Evolutionary conservation across 306 rosid genomes (phyloP).

Genomic region (Begonia fuchsioides): DNA sequence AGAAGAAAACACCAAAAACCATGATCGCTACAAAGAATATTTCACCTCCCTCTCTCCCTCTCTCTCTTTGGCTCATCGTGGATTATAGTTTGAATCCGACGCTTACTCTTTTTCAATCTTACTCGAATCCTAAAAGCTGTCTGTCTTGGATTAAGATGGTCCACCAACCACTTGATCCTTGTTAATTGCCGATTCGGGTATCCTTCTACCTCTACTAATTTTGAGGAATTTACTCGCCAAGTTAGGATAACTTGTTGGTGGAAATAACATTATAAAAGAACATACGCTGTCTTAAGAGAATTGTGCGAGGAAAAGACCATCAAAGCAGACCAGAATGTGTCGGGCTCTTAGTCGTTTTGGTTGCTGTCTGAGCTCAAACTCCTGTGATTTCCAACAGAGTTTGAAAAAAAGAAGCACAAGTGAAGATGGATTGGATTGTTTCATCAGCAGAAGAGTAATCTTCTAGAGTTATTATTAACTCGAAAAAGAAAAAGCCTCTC

Average conservation of each 20-base stretch:
- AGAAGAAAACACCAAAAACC: conserved; percentile 47
- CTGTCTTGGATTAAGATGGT: conserved; percentile 56
- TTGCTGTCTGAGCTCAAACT: conserved; percentile 32
- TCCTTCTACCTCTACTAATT: too few relatives aligned
- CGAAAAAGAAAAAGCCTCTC: background rate
- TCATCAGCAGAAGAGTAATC: conserved; percentile 8
- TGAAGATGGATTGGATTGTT: background rate
- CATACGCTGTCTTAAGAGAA: background rate
- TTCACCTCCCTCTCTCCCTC: conserved; percentile 9
- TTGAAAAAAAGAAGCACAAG: background rate
- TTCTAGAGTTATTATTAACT: background rate
- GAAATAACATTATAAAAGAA: background rate
- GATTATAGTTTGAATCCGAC: conserved; percentile 16
- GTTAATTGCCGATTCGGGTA: too few relatives aligned
- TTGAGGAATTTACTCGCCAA: too few relatives aligned
- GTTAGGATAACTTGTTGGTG: too few relatives aligned
- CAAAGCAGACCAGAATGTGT: conserved; percentile 23
- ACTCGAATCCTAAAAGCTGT: conserved; percentile 23
- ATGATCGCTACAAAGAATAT: conserved; percentile 24
- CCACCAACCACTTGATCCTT: conserved; percentile 25
- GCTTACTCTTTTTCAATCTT: conserved; percentile 33
- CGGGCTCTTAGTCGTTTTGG: conserved; percentile 14
- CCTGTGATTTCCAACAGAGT: conserved; percentile 16
- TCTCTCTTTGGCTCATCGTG: conserved; percentile 5
- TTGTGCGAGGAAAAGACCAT: background rate